These are phyloP conservation scores for Verticillium klebahnii DNA, from an alignment of 2,329 filamentous ascomycete species.

Conservation along the genomic window DNA sequence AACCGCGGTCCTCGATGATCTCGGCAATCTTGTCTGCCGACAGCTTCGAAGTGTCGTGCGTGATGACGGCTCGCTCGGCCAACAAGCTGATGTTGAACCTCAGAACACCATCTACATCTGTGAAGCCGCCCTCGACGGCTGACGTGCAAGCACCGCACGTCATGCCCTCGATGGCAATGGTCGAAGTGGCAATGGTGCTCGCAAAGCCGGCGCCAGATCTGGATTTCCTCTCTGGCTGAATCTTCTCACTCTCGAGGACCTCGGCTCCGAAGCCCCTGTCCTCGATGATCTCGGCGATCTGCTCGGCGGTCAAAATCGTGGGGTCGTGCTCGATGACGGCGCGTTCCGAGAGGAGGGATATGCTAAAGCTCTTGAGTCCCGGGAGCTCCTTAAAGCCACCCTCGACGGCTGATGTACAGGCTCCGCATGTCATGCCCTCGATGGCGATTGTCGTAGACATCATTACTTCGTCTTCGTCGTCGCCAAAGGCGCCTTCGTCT, in stretches of 20 bases:
- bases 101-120: conserved; percentile 68
- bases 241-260: conserved; percentile 55
- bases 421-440: conserved; percentile 87
- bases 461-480: conserved; percentile 33
- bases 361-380: conserved; percentile 72
- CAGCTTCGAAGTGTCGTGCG: conserved; percentile 72
- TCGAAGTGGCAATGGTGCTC: conserved; percentile 62
- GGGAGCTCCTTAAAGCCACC: conserved; percentile 70
- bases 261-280: conserved; percentile 77
- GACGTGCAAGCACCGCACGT: conserved; percentile 96
- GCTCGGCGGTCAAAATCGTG: conserved; percentile 42
- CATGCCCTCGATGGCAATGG: conserved; percentile 91
- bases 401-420: conserved; percentile 83
- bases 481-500: conserved; percentile 26
- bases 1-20: conserved; percentile 84
- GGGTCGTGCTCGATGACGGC: conserved; percentile 81
- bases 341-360: conserved; percentile 78
- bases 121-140: conserved; percentile 80
- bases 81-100: conserved; percentile 94
- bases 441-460: conserved; percentile 73
- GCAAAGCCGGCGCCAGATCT: conserved; percentile 22
- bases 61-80: conserved; percentile 84
- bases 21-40: conserved; percentile 70
- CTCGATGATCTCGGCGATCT: conserved; percentile 57
- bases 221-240: conserved; percentile 23